Conservation (phyloP, 176 grass and related monocot genomes). For the Panicum miliaceum region DNA sequence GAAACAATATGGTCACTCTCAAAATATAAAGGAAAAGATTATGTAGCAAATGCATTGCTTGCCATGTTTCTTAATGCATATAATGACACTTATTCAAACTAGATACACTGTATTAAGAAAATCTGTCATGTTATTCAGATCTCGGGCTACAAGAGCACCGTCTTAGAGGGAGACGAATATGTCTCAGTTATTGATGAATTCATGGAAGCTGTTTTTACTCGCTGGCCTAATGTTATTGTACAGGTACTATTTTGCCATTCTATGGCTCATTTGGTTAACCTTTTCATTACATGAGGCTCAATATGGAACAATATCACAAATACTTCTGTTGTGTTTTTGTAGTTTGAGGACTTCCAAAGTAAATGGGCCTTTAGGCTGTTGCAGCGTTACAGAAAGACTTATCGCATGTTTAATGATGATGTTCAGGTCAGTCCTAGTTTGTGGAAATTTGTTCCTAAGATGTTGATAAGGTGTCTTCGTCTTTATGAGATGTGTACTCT, state of each 20-base stretch:
- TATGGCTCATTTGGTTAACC: neutral
- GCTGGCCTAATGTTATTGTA: slow-evolving; percentile 97
- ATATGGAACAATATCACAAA: slow-evolving; percentile 16
- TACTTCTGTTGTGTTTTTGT: slow-evolving; percentile 28
- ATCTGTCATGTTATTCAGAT: slow-evolving; percentile 44
- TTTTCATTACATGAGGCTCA: slow-evolving; percentile 15
- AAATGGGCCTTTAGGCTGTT: slow-evolving; percentile 97
- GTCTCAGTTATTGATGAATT: slow-evolving; percentile 97
- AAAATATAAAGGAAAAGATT: neutral
- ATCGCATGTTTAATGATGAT: slow-evolving; percentile 99
- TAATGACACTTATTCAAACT: slow-evolving; percentile 32
- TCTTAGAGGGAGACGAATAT: slow-evolving; percentile 96
- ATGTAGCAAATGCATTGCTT: slow-evolving; percentile 25
- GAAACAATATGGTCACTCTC: neutral
- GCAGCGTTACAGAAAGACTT: slow-evolving; percentile 90
- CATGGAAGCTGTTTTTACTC: slow-evolving; percentile 95
- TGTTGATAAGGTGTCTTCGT: slow-evolving; percentile 11
- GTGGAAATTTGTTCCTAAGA: slow-evolving; percentile 10
- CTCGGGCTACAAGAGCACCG: slow-evolving; percentile 90
- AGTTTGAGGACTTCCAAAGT: slow-evolving; percentile 99
- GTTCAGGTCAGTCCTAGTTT: slow-evolving; percentile 74
- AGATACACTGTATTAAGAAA: slow-evolving; percentile 1
- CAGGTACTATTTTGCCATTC: slow-evolving; percentile 63
- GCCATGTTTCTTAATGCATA: slow-evolving; percentile 20
- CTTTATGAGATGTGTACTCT: neutral